Conservation (phyloP, 2,329 filamentous ascomycete species). For the Trichoderma breve region DNA sequence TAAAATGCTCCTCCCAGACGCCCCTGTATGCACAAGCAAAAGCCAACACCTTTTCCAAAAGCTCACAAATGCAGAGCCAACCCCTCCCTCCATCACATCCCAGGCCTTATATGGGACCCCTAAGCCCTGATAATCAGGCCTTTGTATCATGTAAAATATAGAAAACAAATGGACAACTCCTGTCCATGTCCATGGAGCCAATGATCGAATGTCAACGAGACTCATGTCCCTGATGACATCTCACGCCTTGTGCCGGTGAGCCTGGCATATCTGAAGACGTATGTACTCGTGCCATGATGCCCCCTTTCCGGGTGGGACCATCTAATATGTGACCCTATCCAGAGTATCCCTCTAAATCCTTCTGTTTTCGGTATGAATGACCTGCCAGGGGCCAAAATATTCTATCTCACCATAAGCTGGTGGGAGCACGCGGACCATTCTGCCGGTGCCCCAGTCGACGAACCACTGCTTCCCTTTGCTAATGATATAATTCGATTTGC, state of each 20-base stretch:
- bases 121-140: not conserved
- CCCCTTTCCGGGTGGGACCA: not conserved
- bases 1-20: conserved; percentile 13
- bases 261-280: not conserved
- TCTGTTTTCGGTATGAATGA: conserved; percentile 49
- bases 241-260: not conserved
- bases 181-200: not conserved
- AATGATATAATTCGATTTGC: conserved; percentile 58
- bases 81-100: not conserved
- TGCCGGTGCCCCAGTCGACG: conserved; percentile 58
- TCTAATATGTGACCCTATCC: not conserved
- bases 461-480: conserved; percentile 57
- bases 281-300: not conserved
- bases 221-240: not conserved
- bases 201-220: not conserved
- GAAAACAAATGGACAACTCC: not conserved
- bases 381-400: conserved; percentile 49
- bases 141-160: not conserved
- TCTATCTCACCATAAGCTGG: conserved; percentile 54
- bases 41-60: not conserved
- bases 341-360: conserved; percentile 35
- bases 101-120: not conserved
- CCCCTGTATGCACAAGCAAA: conserved; percentile 15
- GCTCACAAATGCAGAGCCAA: not conserved
- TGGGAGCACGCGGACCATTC: conserved; percentile 52